Conservation (phyloP, 2,329 filamentous ascomycete species). For the Diaporthe amygdali region DNA sequence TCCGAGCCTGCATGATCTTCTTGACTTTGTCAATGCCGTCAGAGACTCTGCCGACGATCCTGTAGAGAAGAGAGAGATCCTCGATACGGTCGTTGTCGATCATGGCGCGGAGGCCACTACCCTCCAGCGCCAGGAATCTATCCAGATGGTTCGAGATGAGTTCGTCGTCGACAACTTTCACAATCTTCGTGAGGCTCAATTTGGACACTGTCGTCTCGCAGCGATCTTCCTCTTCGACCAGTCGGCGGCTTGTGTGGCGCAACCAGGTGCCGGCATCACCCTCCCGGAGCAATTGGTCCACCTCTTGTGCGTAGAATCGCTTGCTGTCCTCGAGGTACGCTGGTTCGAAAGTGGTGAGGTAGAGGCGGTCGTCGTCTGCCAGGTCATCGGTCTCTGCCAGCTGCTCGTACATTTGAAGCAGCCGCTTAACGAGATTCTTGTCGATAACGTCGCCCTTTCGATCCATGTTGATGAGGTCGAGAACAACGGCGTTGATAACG, state of each 20-base stretch:
- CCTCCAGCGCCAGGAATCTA: conserved; percentile 84
- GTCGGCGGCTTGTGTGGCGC: conserved; percentile 72
- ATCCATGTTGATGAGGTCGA: conserved; percentile 93
- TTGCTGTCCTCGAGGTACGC: conserved; percentile 75
- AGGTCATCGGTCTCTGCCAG: conserved; percentile 85
- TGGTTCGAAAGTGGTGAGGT: conserved; percentile 82
- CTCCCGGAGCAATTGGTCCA: conserved; percentile 74
- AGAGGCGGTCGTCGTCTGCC: conserved; percentile 79
- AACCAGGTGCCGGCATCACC: conserved; percentile 85
- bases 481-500: conserved; percentile 79
- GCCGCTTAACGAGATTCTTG: conserved; percentile 79
- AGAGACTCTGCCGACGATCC: conserved; percentile 66
- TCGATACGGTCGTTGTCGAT: conserved; percentile 84
- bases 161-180: conserved; percentile 78
- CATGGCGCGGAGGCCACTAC: conserved; percentile 86
- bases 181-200: conserved; percentile 75
- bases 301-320: conserved; percentile 78
- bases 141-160: conserved; percentile 78
- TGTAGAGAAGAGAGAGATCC: conserved; percentile 82
- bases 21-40: conserved; percentile 66
- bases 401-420: conserved; percentile 86
- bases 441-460: conserved; percentile 89
- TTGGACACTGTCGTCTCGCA: conserved; percentile 82
- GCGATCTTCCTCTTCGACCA: conserved; percentile 81
- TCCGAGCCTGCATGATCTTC: conserved; percentile 77